phyloP scores from a whole-genome alignment of 2,329 filamentous ascomycete species.

The Neoarthrinium moseri region DNA sequence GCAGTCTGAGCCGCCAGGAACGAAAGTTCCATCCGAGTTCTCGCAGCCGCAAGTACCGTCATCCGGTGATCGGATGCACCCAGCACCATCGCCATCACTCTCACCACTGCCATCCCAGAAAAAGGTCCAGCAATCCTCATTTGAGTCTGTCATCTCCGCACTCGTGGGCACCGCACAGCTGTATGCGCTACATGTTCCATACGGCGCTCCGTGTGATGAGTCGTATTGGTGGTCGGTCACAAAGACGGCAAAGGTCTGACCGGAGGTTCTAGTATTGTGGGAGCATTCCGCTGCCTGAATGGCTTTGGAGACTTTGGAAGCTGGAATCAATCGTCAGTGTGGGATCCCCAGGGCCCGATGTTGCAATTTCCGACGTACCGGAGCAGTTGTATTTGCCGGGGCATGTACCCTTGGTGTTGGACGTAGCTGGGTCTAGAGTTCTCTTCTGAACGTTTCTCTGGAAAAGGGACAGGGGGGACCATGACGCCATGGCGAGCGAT shows the following conservation, averaged over 20 bases:
- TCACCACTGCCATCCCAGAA: conserved; percentile 34
- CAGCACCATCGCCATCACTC: conserved; percentile 27
- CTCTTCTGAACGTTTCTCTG: not conserved
- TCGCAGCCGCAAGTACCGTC: conserved; percentile 38
- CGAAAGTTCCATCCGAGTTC: conserved; percentile 36
- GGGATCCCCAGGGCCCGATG: too few relatives aligned
- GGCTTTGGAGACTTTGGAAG: conserved; percentile 29
- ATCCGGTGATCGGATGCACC: conserved; percentile 36
- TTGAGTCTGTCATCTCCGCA: conserved; percentile 25
- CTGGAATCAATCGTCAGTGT: too few relatives aligned
- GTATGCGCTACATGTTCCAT: conserved; percentile 44
- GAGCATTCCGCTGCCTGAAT: conserved; percentile 37
- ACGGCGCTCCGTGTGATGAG: conserved; percentile 38
- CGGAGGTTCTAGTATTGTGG: conserved; percentile 33
- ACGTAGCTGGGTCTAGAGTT: conserved; percentile 30
- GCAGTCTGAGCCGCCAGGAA: conserved; percentile 27
- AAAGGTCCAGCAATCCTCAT: conserved; percentile 39
- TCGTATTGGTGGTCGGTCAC: conserved; percentile 44
- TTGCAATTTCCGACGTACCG: too few relatives aligned
- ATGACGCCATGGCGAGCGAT: not conserved
- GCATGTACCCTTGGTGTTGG: conserved; percentile 34
- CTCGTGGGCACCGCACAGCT: conserved; percentile 33
- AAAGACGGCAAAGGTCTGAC: conserved; percentile 36
- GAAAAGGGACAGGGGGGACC: not conserved
- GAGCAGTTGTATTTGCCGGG: conserved; percentile 26